Base-by-base conservation (phyloP, 768 basidiomycete genomes). In the Pleurotus giganteus region DNA sequence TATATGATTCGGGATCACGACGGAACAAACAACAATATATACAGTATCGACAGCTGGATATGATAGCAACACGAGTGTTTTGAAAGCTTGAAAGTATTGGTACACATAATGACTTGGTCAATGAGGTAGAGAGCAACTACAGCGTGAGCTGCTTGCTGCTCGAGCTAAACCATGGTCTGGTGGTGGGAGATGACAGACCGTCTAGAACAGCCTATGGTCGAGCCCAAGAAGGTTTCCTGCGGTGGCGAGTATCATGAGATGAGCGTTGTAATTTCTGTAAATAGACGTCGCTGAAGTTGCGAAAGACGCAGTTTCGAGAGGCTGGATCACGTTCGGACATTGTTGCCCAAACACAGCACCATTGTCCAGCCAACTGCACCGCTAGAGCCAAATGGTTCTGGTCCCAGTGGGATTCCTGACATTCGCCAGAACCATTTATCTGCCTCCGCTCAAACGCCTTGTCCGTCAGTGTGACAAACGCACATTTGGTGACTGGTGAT, bases 271-370 rank as follows among this genome's bases (percentile, higher is more conserved):
- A 65, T 49, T 65, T 66, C 49, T 81, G 74, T 41, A 85, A 67
- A 61, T 83, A 84, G 19, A 84, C 80, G 58, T 85, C 84, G 56
- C 79, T 75, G 65, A 81, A 86, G 62, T 76, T 84, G 58, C 81
- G 74, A 63, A 83, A 85, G 27, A 76, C 62, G 60, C 79, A 82
- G 28, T 55, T 65, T 28, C 74, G 74, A 4, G 60, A 63, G 12
- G 58, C 47, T 27, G 69, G 64, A 61, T 83, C 77, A 56, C 77
- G 71, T 57, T 85, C 84, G 21, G 75, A 71, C 56, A 84, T 72
- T 24, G 74, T 76, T n/a, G 83, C 84, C 82, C 81, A 86, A 31
- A 86, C 75, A 65, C 82, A 85, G 55, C 84, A 81, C 84, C 84
- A 87, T 8, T 68, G 62, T 65, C 74, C 77, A 37, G 70, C 64